Evolutionary conservation across 2,329 filamentous ascomycete species (phyloP), one percentile per base, ranked within the genome.

Genomic region (Verticillium dahliae): DNA sequence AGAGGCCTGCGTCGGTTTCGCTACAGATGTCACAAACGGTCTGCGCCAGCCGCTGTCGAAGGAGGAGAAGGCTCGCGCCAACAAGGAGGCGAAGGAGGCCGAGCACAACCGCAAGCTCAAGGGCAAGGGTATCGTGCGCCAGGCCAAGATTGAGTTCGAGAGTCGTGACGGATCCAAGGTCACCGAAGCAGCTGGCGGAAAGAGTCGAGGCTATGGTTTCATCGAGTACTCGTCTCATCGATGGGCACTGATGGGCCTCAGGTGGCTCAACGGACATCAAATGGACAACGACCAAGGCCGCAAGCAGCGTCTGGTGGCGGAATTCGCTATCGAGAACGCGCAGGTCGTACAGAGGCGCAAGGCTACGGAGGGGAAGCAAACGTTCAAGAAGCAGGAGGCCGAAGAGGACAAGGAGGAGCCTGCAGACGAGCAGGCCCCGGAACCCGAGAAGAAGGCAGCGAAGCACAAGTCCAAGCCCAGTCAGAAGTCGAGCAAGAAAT

Each of bases 311-410:
- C 78, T 99, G 59, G 92, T 99, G 71, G 94, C 94, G 41, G 96
- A 99, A 74, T 99, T 99, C 73, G 92, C 95, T 22, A 97, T 99
- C 73, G 95, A 99, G 77, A 99, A 99, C 69, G 93, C 92, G 1
- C 93, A 97, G 70, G 95, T 99, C 1, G 89, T 99, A n/a, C 85
- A 88, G 67, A 84, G 95, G 65, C 84, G 96, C 63, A 70, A 68
- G 55, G 72, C 71, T 37, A 72, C 70, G 13, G 73, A 78, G 67
- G 72, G 71, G 45, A 75, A 70, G 63, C 62, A 61, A 22, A 65
- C 66, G 61, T 61, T 56, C 33, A 62, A 67, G 60, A 67, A 60
- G 54, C 66, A 68, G 31, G 31, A 33, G 7, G 61, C 67, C 56
- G 58, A 62, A 18, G 62, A 61, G 9, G 68, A 72, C 61, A 72